Conservation (phyloP, 164 flowering plant species). For the Taxillus chinensis region DNA sequence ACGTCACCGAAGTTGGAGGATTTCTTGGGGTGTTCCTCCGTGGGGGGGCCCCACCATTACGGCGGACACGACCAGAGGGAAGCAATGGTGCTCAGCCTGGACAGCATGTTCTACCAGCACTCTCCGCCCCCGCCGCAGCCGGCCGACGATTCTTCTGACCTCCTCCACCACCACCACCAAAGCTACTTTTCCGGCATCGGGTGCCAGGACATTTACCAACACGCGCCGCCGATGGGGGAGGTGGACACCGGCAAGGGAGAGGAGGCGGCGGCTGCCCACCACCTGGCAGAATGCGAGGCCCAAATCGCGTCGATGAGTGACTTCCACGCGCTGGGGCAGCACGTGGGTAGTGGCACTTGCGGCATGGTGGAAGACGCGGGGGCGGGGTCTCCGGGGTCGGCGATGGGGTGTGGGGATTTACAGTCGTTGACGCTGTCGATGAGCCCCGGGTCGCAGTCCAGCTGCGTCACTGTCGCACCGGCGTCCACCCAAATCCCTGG, state of each 20-base stretch:
- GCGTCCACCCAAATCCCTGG: conserved; percentile 31
- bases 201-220: conserved; percentile 29
- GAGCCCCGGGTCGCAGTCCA: conserved; percentile 84
- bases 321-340: conserved; percentile 30
- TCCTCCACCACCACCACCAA: conserved; percentile 9
- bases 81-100: conserved; percentile 61
- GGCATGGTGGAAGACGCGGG: conserved; percentile 24
- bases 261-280: conserved; percentile 16
- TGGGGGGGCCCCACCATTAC: conserved; percentile 28
- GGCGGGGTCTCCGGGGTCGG: conserved; percentile 20
- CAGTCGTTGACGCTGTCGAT: conserved; percentile 73
- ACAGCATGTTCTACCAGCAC: conserved; percentile 59
- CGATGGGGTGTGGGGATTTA: conserved; percentile 47
- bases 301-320: conserved; percentile 26
- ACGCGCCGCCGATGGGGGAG: conserved; percentile 11
- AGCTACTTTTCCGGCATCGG: conserved; percentile 25
- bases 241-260: neutral
- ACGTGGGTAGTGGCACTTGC: conserved; percentile 9
- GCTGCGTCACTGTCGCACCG: conserved; percentile 44
- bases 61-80: conserved; percentile 36
- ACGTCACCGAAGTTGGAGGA: conserved; percentile 77
- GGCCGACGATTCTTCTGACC: neutral
- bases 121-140: conserved; percentile 16
- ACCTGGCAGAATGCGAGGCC: conserved; percentile 20
- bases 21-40: conserved; percentile 63